Evolutionary conservation across 2,329 filamentous ascomycete genomes (phyloP), one percentile per base, ranked within the genome.

Genomic region (Niveomyces coronatus): DNA sequence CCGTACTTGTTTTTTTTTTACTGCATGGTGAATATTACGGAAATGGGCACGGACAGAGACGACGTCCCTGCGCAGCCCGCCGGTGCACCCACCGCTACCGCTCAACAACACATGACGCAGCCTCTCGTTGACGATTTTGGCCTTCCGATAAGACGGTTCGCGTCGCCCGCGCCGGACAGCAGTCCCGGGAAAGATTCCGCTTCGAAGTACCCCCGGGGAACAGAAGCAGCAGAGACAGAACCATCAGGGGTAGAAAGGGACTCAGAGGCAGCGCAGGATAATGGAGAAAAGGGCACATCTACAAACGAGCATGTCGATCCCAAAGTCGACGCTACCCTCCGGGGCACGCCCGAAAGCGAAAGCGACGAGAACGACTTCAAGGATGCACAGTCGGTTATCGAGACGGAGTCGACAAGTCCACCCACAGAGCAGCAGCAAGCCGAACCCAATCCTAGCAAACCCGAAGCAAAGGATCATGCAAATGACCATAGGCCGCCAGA

Each of bases 101-200:
- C 14, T 11, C 39, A 36, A 13, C 28, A 31, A 14, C 18, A 29
- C 16, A 36, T 36, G 39, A 36, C 33, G 39, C 39, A 34, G 39
- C 33, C 39, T 19, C 15, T 80, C 50, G 61, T 77, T 42, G 81
- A 85, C 55, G 81, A 85, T 47, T 85, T 85, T 54, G 81, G 81
- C 35, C 61, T 85, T 45, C 79, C 79, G 14, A 70, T 81, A 44
- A 68, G 65, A 53, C 72, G 67, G 49, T 68, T 39, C 29, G 26
- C 37, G 16, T 43, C 40, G 14, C 39, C 37, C 9, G 41, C 31
- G 14, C 27, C 37, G 16, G 37, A n/a, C n/a, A n/a, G n/a, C n/a
- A n/a, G n/a, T n/a, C n/a, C n/a, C n/a, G n/a, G n/a, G n/a, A n/a
- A 36, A 7, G 41, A 42, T 4, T 23, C 13, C 8, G 28, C 32